Conservation (phyloP, 352 stramenopile species). For the Pythium oligandrum region DNA sequence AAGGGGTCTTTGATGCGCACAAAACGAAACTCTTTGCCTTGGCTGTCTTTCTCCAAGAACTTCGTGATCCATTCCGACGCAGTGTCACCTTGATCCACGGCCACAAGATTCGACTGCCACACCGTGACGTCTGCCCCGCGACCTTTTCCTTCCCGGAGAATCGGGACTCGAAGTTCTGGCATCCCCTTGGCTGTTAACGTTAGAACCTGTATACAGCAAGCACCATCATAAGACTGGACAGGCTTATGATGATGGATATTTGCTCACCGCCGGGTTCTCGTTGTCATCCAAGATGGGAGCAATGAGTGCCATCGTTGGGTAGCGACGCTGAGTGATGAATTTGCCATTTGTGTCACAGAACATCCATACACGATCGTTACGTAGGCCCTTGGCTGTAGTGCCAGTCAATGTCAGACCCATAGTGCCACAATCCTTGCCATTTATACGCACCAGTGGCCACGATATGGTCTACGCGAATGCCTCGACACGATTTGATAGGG, state of each 20-base stretch:
- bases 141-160: conserved; percentile 29
- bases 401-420: not conserved
- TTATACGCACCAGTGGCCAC: conserved; percentile 27
- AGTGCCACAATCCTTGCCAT: no score
- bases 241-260: not conserved
- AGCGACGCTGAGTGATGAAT: conserved; percentile 69
- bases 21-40: conserved; percentile 42
- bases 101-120: conserved; percentile 47
- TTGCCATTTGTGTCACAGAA: conserved; percentile 58
- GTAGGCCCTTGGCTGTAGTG: conserved; percentile 39
- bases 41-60: conserved; percentile 36
- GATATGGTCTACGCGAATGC: conserved; percentile 36
- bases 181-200: conserved; percentile 58
- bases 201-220: conserved; percentile 21
- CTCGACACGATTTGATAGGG: conserved; percentile 77
- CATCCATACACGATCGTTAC: conserved; percentile 75
- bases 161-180: conserved; percentile 49
- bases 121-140: conserved; percentile 38
- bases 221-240: not conserved
- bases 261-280: conserved; percentile 29
- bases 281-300: conserved; percentile 43
- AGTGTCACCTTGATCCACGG: conserved; percentile 55
- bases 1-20: conserved; percentile 60
- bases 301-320: conserved; percentile 61
- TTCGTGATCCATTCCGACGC: conserved; percentile 56